A percentile compares a stretch with the other conserved stretches of the same genome.
phyloP scores from a whole-genome alignment of 371 early-diverging fungal genomes.

The Lichtheimia hyalospora region DNA sequence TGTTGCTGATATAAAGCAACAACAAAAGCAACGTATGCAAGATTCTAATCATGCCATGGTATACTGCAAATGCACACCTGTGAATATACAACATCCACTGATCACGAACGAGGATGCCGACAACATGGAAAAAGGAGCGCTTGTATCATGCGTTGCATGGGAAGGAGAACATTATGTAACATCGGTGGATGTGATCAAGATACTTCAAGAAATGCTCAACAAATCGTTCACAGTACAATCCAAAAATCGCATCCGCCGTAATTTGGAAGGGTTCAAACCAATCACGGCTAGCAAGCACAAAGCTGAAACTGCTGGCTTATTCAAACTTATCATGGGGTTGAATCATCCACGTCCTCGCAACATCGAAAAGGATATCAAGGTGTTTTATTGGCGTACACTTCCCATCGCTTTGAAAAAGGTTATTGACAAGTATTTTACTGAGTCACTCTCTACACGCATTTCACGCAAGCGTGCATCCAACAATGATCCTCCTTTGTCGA shows the following conservation, averaged over 20 bases:
- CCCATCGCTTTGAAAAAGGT: slow-evolving; percentile 70
- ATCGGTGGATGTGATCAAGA: slow-evolving; percentile 75
- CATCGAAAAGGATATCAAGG: slow-evolving; percentile 87
- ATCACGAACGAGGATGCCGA: too few species aligned
- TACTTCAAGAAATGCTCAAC: slow-evolving; percentile 71
- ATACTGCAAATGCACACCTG: too few species aligned
- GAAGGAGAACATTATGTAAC: slow-evolving; percentile 75
- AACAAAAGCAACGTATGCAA: too few species aligned
- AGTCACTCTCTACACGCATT: too few species aligned
- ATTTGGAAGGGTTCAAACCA: slow-evolving; percentile 81
- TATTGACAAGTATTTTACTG: slow-evolving; percentile 53
- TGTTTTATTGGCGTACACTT: slow-evolving; percentile 74
- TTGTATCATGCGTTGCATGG: slow-evolving; percentile 84
- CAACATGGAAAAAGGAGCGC: background rate
- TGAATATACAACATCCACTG: too few species aligned
- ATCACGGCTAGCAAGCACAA: slow-evolving; percentile 75
- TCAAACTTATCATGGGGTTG: slow-evolving; percentile 79
- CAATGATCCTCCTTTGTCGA: too few species aligned
- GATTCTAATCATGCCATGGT: too few species aligned
- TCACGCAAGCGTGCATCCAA: too few species aligned
- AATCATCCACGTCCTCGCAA: slow-evolving; percentile 82
- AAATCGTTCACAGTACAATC: slow-evolving; percentile 78
- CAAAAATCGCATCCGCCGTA: slow-evolving; percentile 83
- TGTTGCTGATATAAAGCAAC: too few species aligned
- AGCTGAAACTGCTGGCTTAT: slow-evolving; percentile 69